Evolutionary conservation across 306 rosid genomes (phyloP), one percentile per base, ranked within the genome.

Genomic region (Fragaria ananassa): DNA sequence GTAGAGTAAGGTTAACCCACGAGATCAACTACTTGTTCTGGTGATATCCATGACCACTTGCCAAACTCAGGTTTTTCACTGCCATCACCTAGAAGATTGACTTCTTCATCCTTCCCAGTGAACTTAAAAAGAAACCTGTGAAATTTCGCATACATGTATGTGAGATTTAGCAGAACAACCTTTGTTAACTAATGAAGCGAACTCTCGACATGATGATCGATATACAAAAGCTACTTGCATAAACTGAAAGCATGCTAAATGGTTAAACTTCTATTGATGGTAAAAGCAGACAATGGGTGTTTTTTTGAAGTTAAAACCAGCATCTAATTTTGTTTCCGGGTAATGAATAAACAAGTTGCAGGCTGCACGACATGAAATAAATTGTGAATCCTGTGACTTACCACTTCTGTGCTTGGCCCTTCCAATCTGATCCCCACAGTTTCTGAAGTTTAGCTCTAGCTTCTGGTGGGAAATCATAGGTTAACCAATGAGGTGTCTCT

Each of bases 351-450:
- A 81, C 72, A 65, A 64, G 57, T 54, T 76, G 77, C 78, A 45
- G 76, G 56, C 76, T 51, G 47, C 4, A 10, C 29, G 10, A 10
- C 35, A 69, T 13, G 67, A 39, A 61, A 47, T 19, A 34, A 19
- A 74, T 63, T 41, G 19, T 39, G 74, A 67, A 81, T 61, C 69
- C 37, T 56, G 54, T 27, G 49, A 76, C 84, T 85, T 75, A 92
- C 97, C 97, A 95, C 85, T 95, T 92, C 80, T 90, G 97, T 35
- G 98, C 91, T 86, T 95, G 96, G 78, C 97, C 97, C 79, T 87
- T 95, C 97, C 96, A 95, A 84, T 90, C 91, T 80, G 92, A 79
- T 74, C 95, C 97, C 97, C 96, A 90, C 58, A 75, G 92, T 74
- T 66, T 76, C 54, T 76, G 82, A 69, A 92, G 88, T 78, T 87